Conservation (phyloP, 257 asterid genomes). For the Solanum stenotomum region DNA sequence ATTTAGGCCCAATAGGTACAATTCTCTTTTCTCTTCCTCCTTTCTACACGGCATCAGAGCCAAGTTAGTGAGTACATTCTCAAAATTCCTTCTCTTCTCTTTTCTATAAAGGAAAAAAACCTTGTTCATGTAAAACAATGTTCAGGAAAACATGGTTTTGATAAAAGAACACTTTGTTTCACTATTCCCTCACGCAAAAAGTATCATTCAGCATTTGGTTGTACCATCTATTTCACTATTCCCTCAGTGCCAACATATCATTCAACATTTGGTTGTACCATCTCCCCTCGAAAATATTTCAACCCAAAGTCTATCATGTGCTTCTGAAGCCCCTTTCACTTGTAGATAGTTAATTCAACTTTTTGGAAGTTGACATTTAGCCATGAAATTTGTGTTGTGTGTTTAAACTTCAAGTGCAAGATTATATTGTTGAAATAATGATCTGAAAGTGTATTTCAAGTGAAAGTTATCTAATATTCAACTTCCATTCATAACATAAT, state of each 20-base stretch:
- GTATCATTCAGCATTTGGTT: not conserved
- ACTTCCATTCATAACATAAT: not conserved
- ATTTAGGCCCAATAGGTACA: not conserved
- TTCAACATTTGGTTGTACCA: not conserved
- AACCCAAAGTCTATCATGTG: not conserved
- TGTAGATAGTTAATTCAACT: not conserved
- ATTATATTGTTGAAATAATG: not conserved
- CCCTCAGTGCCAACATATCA: not conserved
- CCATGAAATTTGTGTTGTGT: not conserved
- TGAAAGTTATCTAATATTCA: not conserved
- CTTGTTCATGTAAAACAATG: not conserved
- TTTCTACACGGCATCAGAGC: not conserved
- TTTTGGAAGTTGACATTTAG: not conserved
- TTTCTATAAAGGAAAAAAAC: not conserved
- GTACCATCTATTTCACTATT: not conserved
- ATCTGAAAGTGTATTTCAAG: not conserved
- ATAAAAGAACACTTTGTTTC: not conserved
- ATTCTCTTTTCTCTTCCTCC: not conserved
- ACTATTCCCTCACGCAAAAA: not conserved
- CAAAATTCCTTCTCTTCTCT: not conserved
- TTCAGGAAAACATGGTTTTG: not conserved
- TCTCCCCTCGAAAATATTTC: not conserved
- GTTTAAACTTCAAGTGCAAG: not conserved
- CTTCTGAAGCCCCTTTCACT: not conserved
- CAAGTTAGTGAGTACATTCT: not conserved